Conservation (phyloP, 139 green algal genomes). For the Microglena sp. region DNA sequence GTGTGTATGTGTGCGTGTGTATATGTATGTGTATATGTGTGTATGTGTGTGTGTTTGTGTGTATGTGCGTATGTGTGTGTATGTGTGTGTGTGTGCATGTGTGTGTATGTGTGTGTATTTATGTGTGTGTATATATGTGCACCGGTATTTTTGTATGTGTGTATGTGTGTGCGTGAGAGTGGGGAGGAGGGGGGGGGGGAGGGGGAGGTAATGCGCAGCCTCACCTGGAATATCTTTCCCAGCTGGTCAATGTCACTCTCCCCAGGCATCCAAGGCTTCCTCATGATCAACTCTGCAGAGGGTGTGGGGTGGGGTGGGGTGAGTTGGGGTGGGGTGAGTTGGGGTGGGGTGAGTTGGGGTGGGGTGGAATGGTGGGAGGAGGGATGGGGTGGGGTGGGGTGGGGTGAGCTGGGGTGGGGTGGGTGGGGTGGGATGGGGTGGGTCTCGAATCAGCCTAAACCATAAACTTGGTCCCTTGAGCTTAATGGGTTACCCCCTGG, state of each 20-base stretch:
- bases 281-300: conserved; percentile 58
- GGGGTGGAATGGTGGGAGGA: too few species aligned
- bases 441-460: too few species aligned
- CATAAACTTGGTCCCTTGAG: too few species aligned
- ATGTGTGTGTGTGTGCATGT: neutral
- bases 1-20: neutral
- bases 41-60: neutral
- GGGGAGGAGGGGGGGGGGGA: neutral
- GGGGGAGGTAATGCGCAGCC: neutral
- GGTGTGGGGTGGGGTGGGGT: too few species aligned
- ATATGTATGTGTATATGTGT: neutral
- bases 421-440: too few species aligned
- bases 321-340: too few species aligned
- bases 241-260: conserved; percentile 75
- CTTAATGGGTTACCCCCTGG: too few species aligned
- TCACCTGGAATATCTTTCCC: conserved; percentile 61
- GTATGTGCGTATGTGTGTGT: neutral
- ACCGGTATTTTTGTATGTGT: neutral
- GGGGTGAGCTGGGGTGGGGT: too few species aligned
- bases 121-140: neutral
- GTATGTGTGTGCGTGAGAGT: neutral
- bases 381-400: too few species aligned
- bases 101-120: neutral
- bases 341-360: too few species aligned
- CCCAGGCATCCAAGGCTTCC: conserved; percentile 67